Conservation (phyloP, 192 early-diverging fungal species). For the Rhizoclosmatium globosum region DNA sequence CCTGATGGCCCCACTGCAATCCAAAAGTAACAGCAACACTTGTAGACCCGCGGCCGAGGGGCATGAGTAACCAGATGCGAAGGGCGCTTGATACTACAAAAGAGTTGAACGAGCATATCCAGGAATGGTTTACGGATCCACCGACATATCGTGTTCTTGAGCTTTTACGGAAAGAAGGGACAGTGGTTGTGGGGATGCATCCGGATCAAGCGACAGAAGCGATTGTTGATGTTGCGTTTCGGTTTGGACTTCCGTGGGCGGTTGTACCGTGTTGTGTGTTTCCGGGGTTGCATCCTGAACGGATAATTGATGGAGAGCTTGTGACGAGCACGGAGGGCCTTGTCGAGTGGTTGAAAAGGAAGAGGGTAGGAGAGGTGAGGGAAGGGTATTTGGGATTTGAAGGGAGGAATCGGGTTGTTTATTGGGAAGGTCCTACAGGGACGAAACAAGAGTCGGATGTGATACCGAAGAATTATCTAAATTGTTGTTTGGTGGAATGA, state of each 20-base stretch:
- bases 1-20: conserved; percentile 6
- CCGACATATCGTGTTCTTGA: neutral
- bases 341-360: conserved; percentile 19
- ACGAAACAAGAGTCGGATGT: no score
- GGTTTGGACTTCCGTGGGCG: conserved; percentile 56
- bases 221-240: conserved; percentile 59
- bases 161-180: conserved; percentile 12
- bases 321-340: neutral
- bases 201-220: conserved; percentile 68
- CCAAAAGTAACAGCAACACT: conserved; percentile 49
- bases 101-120: neutral
- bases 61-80: conserved; percentile 51
- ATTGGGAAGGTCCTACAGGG: no score
- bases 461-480: neutral
- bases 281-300: conserved; percentile 55
- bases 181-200: conserved; percentile 64
- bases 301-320: conserved; percentile 34
- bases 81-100: conserved; percentile 34
- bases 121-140: neutral
- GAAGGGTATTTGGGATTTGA: conserved; percentile 9
- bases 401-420: conserved; percentile 7
- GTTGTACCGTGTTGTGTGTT: conserved; percentile 70
- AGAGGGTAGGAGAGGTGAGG: neutral
- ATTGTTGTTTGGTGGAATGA: no score
- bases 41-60: conserved; percentile 50